phyloP scores from a whole-genome alignment of 1,139 yeast species.

The Taphrina wiesneri region DNA sequence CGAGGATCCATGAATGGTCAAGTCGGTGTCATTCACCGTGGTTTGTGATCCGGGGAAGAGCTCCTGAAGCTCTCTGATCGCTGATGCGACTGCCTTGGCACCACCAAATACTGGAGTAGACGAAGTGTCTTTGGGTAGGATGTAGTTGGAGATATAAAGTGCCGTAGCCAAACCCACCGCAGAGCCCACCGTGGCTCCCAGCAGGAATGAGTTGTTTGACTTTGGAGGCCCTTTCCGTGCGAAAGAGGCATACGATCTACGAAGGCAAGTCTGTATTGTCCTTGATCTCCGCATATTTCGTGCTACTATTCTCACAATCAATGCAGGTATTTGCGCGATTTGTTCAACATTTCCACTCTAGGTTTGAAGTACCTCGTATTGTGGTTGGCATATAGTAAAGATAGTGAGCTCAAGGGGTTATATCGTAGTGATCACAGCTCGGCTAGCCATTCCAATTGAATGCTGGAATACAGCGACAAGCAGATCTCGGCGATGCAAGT shows the following conservation, averaged over 20 bases:
- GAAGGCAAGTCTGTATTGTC: background rate
- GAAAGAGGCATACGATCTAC: background rate
- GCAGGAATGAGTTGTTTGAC: constrained; percentile 8
- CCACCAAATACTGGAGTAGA: constrained; percentile 48
- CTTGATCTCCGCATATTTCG: background rate
- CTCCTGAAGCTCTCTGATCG: constrained; percentile 51
- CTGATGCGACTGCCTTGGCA: constrained; percentile 48
- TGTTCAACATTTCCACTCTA: too few species aligned
- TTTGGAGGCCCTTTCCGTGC: background rate
- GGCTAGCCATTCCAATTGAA: too few species aligned
- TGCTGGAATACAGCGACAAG: too few species aligned
- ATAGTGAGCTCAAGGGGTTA: too few species aligned
- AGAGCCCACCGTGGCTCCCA: constrained; percentile 4
- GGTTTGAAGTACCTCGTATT: too few species aligned
- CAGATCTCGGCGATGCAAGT: too few species aligned
- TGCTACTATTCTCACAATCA: too few species aligned
- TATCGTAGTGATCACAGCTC: too few species aligned
- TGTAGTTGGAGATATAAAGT: background rate
- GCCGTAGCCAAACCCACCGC: constrained; percentile 11
- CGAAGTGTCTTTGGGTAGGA: background rate
- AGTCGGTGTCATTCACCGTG: constrained; percentile 12
- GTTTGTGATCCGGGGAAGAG: constrained; percentile 37
- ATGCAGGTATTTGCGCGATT: too few species aligned
- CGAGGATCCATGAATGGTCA: constrained; percentile 11
- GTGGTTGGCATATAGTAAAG: too few species aligned